Evolutionary conservation across 768 basidiomycete genomes (phyloP).

Genomic region (Suillus subalutaceus): DNA sequence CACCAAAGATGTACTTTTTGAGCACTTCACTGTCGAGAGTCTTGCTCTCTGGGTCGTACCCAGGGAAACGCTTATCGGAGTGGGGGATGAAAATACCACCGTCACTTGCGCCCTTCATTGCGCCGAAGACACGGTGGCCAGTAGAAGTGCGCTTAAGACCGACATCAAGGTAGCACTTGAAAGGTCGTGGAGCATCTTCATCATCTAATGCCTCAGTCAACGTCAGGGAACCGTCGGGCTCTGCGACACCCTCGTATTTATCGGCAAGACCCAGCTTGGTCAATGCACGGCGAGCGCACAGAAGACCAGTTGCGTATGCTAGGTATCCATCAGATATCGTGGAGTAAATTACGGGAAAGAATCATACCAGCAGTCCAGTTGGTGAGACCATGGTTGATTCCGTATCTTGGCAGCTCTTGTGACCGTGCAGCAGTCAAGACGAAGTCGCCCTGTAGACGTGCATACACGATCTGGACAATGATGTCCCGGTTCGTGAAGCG

Average conservation of each 20-base stretch:
- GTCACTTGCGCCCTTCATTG: conserved; percentile 97
- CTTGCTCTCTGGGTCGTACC: conserved; percentile 93
- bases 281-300: conserved; percentile 91
- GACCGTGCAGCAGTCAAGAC: conserved; percentile 88
- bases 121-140: conserved; percentile 96
- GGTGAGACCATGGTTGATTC: conserved; percentile 97
- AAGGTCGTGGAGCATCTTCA: conserved; percentile 96
- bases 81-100: conserved; percentile 98
- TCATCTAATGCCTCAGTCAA: conserved; percentile 86
- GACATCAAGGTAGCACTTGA: conserved; percentile 98
- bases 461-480: conserved; percentile 94
- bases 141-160: conserved; percentile 98
- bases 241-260: conserved; percentile 93
- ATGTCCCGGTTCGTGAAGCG: conserved; percentile 98
- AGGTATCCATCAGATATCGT: conserved; percentile 11
- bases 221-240: conserved; percentile 85
- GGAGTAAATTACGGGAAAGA: not conserved
- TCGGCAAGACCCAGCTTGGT: conserved; percentile 95
- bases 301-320: conserved; percentile 98
- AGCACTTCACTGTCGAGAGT: conserved; percentile 90
- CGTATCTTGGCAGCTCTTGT: conserved; percentile 91
- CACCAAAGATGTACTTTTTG: conserved; percentile 97
- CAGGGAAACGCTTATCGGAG: conserved; percentile 97
- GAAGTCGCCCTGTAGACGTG: conserved; percentile 96
- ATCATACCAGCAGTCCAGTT: conserved; percentile 94